Evolutionary conservation across 345 rosid genomes (phyloP).

Genomic region (Camelina sativa): DNA sequence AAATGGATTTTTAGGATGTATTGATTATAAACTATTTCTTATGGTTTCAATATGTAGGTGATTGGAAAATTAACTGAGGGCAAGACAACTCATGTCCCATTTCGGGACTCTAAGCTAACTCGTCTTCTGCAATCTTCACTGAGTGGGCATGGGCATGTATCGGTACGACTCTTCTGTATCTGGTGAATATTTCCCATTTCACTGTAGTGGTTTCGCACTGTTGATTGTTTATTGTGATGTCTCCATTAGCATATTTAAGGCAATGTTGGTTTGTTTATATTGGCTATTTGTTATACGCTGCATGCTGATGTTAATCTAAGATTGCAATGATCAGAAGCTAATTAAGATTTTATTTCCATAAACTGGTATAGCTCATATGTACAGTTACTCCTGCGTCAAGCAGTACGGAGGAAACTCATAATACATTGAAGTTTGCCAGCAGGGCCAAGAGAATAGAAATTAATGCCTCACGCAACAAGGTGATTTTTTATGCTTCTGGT

Average conservation of each 20-base stretch:
- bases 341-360: slow-evolving; percentile 26
- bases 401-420: slow-evolving; percentile 96
- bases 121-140: slow-evolving; percentile 98
- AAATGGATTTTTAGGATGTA: not conserved
- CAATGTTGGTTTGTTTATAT: slow-evolving; percentile 15
- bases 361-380: slow-evolving; percentile 80
- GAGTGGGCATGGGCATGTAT: slow-evolving; percentile 98
- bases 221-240: slow-evolving; percentile 13
- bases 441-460: slow-evolving; percentile 98
- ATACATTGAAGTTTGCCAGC: slow-evolving; percentile 95
- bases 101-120: slow-evolving; percentile 96
- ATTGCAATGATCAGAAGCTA: slow-evolving; percentile 19
- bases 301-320: not conserved
- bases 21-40: slow-evolving; percentile 27
- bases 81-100: slow-evolving; percentile 97
- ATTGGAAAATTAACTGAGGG: slow-evolving; percentile 98
- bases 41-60: slow-evolving; percentile 63
- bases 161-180: slow-evolving; percentile 62
- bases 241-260: slow-evolving; percentile 18
- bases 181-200: slow-evolving; percentile 35
- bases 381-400: slow-evolving; percentile 99
- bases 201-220: slow-evolving; percentile 16
- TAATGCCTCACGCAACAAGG: slow-evolving; percentile 96
- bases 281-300: slow-evolving; percentile 9
- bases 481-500: slow-evolving; percentile 37